Base-by-base conservation (phyloP, 2,329 filamentous ascomycete species). In the Diaporthe batatas region DNA sequence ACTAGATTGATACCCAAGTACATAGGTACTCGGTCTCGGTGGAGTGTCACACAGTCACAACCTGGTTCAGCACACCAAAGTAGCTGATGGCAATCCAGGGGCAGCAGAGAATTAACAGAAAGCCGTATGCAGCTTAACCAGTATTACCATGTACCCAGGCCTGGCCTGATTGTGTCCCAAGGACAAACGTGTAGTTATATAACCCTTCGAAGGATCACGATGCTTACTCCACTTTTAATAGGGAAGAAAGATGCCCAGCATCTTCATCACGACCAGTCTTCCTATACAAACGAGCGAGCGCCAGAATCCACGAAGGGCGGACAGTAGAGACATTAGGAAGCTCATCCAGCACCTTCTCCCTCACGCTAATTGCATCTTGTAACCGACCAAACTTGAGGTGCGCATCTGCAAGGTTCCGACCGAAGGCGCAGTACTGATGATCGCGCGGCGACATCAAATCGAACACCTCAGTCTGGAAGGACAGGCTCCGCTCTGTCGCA, bases 361-460 rank as follows among this genome's bases (percentile, higher is more conserved):
- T 65, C n/a, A 65, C 44, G 29, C 14, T 7, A 7, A 65, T 51
- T 8, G 62, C 62, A 8, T 51, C 11, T 12, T 65, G 44, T 6
- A 51, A 7, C 62, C 25, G 62, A 16, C 29, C 42, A 21, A 36
- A 25, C 51, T 65, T 51, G 29, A 65, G 11, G 16, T 51, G 51
- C 25, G 62, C 62, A 21, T 65, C 62, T 36, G 62, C 62, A 4
- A 65, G 62, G 18, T 65, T 51, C 18, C 62, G 44, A 21, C 62
- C 62, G 3, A 65, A 65, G 5, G 62, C 62, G 29, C 44, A 51
- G 14, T 65, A 65, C 10, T 65, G 62, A n/a, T 51, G 44, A n/a
- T 65, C 62, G 7, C 32, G 21, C 12, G 62, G 62, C 23, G 62
- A 65, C 62, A 65, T 65, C n/a, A 51, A 39, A 7, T 65, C 62